These are phyloP conservation scores for Quercus parvula DNA, from an alignment of 306 rosid species.

Conservation along the genomic window DNA sequence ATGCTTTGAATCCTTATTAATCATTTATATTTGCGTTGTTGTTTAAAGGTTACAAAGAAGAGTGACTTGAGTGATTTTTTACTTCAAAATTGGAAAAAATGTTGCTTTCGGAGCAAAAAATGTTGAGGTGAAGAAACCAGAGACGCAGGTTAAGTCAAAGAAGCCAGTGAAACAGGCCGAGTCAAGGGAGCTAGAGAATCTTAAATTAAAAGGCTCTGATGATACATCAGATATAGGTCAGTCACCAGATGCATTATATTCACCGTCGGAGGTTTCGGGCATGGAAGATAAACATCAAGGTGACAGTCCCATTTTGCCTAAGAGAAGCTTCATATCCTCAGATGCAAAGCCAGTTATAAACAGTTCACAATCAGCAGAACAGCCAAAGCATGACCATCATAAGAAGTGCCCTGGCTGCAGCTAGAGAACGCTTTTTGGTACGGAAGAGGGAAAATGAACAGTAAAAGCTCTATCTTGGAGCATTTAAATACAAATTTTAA, in stretches of 20 bases:
- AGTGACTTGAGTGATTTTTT: slow-evolving; percentile 77
- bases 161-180: slow-evolving; percentile 31
- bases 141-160: slow-evolving; percentile 30
- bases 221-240: slow-evolving; percentile 20
- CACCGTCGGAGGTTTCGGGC: slow-evolving; percentile 26
- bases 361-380: slow-evolving; percentile 28
- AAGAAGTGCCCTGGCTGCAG: slow-evolving; percentile 73
- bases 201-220: slow-evolving; percentile 14
- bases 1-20: slow-evolving; percentile 3
- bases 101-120: slow-evolving; percentile 72
- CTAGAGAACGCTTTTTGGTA: slow-evolving; percentile 78
- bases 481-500: neutral
- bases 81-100: slow-evolving; percentile 70
- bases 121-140: slow-evolving; percentile 34
- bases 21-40: slow-evolving; percentile 10
- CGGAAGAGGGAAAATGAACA: slow-evolving; percentile 62
- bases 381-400: slow-evolving; percentile 56
- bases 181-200: slow-evolving; percentile 9
- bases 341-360: slow-evolving; percentile 24
- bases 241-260: slow-evolving; percentile 19
- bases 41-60: slow-evolving; percentile 80
- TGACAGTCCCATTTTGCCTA: slow-evolving; percentile 29
- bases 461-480: slow-evolving; percentile 23
- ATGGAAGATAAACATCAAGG: slow-evolving; percentile 26
- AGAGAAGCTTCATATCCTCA: slow-evolving; percentile 20